Base-by-base conservation (phyloP, 108 stramenopile genomes). In the Nitzschia sp. region DNA sequence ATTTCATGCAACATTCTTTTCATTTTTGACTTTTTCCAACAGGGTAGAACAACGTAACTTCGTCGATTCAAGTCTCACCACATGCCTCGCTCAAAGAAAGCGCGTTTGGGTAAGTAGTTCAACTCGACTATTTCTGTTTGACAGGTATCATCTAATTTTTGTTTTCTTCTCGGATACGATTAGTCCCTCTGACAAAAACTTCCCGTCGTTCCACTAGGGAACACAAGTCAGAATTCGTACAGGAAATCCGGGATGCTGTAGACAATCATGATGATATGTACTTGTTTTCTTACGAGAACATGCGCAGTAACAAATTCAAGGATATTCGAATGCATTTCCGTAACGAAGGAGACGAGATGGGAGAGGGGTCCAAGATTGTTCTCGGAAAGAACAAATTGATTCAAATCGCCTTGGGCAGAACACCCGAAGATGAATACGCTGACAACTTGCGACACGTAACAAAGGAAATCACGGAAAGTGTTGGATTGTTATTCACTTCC, bases 311-410 rank as follows among this genome's bases (percentile, higher is more conserved):
- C 67, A 88, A 95, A 53, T 93, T 97, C 74, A 96, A 95, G 67
- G 91, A 96, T 61, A 90, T 97, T 22, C 89, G 93, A 25, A 65
- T 88, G 66, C 82, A 94, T 59, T 94, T 94, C 61, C 89, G 92
- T 10, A 81, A 80, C 39, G 56, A 46, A 3, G 59, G 52, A 17
- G 63, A 43, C 10, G 62, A 63, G n/a, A 66, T 55, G 17, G 63
- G 56, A 42, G 69, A 56, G 2, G 57, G 66, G n/a, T 86, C 86
- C 41, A 87, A 94, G 39, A 92, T 98, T 62, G 93, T 98, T 63
- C 78, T 98, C 63, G 97, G 97, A 40, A 98, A 98, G 80, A 98
- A 98, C 80, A 96, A 95, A 72, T 64, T 98, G 44, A 55, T 97
- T 42, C 94, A 96, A 65, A 86, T 97, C 63, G 95, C 95, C 5